Conservation (phyloP, 2,329 filamentous ascomycete species). For the Cladosporium austrohemisphaericum region DNA sequence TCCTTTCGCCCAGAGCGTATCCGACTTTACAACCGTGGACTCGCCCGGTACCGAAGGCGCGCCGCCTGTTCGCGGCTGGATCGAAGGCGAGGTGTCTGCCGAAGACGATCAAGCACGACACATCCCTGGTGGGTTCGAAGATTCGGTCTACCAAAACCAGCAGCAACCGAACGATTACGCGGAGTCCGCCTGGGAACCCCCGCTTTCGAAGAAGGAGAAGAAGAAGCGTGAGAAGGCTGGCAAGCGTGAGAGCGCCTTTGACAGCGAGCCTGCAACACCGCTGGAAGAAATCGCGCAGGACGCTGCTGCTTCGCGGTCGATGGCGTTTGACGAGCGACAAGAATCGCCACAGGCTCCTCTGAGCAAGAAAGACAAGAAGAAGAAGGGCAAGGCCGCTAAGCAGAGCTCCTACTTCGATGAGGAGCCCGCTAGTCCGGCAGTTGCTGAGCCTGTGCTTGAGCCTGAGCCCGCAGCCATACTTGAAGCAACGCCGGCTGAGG, state of each 20-base stretch:
- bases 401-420: constrained; percentile 20
- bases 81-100: constrained; percentile 45
- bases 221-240: constrained; percentile 30
- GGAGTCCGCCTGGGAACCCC: constrained; percentile 29
- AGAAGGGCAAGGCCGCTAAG: constrained; percentile 43
- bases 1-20: constrained; percentile 42
- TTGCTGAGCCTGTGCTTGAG: not conserved
- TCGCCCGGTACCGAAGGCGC: constrained; percentile 32
- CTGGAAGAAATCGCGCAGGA: not conserved
- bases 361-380: constrained; percentile 51
- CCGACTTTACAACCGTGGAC: constrained; percentile 34
- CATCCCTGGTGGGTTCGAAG: constrained; percentile 60
- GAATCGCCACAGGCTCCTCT: constrained; percentile 32
- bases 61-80: constrained; percentile 34
- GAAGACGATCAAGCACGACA: constrained; percentile 45
- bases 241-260: constrained; percentile 10
- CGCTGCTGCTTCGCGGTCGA: not conserved
- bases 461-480: no score
- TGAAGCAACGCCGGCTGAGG: not conserved
- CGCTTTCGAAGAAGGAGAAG: constrained; percentile 25
- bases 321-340: not conserved
- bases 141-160: constrained; percentile 30
- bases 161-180: constrained; percentile 14
- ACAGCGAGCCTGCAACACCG: constrained; percentile 15
- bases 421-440: not conserved